phyloP scores from a whole-genome alignment of 176 grass and related monocot genomes.

The Carex pumila region DNA sequence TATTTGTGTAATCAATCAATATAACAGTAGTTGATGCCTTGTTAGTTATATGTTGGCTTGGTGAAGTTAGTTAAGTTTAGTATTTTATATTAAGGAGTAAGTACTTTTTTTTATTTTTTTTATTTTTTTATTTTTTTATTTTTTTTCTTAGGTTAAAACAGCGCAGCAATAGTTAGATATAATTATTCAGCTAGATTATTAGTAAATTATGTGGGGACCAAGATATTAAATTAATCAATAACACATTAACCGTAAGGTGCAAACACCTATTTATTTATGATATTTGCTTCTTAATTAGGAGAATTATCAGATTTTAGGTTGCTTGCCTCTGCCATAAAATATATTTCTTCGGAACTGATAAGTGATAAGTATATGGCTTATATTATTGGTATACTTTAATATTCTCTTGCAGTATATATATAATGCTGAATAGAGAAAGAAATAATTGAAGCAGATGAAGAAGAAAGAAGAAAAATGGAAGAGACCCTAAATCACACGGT shows the following conservation, averaged over 20 bases:
- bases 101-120: not conserved
- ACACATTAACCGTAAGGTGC: not conserved
- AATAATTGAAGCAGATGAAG: too few relatives aligned
- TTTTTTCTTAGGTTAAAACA: not conserved
- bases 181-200: not conserved
- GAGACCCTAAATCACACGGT: too few relatives aligned
- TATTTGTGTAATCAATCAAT: not conserved
- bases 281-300: not conserved
- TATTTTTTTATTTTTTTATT: too few relatives aligned
- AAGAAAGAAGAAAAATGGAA: too few relatives aligned
- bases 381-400: too few relatives aligned
- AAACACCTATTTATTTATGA: not conserved
- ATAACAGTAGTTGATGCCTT: not conserved
- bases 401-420: too few relatives aligned
- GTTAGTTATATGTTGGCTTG: not conserved
- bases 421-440: too few relatives aligned
- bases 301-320: not conserved
- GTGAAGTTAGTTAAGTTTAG: not conserved
- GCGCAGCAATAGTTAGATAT: not conserved
- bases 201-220: not conserved
- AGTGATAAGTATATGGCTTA: too few relatives aligned
- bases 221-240: not conserved
- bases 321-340: not conserved
- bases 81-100: not conserved
- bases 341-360: not conserved